These are phyloP conservation scores for Diaporthe destruens DNA, from an alignment of 2,329 filamentous ascomycete genomes.

Conservation along the genomic window DNA sequence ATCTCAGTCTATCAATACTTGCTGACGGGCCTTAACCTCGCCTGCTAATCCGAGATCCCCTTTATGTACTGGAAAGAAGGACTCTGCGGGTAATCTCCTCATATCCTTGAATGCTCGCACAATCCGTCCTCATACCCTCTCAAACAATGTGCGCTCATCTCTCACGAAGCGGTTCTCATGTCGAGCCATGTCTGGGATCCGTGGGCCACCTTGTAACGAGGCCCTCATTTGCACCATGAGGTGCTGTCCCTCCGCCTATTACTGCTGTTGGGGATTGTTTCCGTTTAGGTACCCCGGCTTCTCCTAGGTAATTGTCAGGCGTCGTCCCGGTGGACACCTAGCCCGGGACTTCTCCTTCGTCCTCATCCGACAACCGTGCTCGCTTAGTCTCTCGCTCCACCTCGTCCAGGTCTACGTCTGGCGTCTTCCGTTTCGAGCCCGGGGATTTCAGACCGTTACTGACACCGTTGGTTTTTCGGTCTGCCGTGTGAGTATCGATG, in stretches of 20 bases:
- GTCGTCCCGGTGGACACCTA: slow-evolving; percentile 1
- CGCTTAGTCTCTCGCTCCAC: slow-evolving; percentile 45
- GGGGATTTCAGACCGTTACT: slow-evolving; percentile 47
- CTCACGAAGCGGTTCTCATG: background rate
- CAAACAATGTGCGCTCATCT: background rate
- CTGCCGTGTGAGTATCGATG: slow-evolving; percentile 45
- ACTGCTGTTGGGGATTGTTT: background rate
- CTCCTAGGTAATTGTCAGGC: background rate
- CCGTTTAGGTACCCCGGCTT: background rate
- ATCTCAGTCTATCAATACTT: slow-evolving; percentile 40
- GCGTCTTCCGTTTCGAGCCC: slow-evolving; percentile 48
- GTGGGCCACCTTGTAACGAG: background rate
- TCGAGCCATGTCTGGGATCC: background rate
- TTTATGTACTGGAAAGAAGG: slow-evolving; percentile 16
- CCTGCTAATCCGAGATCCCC: slow-evolving; percentile 25
- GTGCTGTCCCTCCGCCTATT: background rate
- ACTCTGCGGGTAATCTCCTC: background rate
- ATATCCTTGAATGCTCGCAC: slow-evolving; percentile 14
- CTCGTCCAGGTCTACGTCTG: slow-evolving; percentile 45
- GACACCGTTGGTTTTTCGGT: slow-evolving; percentile 41
- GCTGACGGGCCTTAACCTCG: slow-evolving; percentile 16
- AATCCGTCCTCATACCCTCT: background rate
- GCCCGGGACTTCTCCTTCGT: slow-evolving; percentile 46
- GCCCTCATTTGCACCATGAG: background rate
- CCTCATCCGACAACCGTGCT: slow-evolving; percentile 45